Evolutionary conservation across 306 rosid species (phyloP), one percentile per base, ranked within the genome.

Genomic region (Begonia masoniana): DNA sequence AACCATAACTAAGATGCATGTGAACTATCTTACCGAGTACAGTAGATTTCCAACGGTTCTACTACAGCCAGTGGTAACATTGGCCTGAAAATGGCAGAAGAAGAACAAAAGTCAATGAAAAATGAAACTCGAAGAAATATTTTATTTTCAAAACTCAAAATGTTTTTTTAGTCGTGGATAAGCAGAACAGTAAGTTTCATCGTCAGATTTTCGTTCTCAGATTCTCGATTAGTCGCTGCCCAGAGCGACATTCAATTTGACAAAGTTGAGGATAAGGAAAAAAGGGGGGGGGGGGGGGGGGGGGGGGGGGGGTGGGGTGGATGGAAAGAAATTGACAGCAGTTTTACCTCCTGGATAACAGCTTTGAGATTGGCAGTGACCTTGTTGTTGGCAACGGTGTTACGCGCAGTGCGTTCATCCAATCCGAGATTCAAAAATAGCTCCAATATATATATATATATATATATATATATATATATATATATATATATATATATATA

Each of bases 371-470:
- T 91, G 23, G 86, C 42, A 0, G 96, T 86, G 74, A 91, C 94
- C 62, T 86, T 91, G 65, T 64, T 73, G 65, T 91, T 91, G 35
- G 99, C 91, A 57, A 91, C 61, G 58, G 99, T 91, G 86, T 83
- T 91, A 7, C 62, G 59, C 12, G 99, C 99, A 0, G 96, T 91
- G 43, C 94, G 79, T 26, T 86, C 99, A 16, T 91, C 97, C 60
- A 91, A 68, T 16, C 95, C 87, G 41, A 91, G 65, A 41, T 70
- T 71, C 24, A 80, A 39, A 64, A 91, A 91, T 43, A 76, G 87
- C 58, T 91, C 85, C 19, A n/a, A n/a, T n/a, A n/a, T n/a, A n/a
- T n/a, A n/a, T n/a, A n/a, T n/a, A n/a, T n/a, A n/a, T n/a, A n/a
- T n/a, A n/a, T n/a, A n/a, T n/a, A n/a, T n/a, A n/a, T n/a, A n/a